phyloP scores from a whole-genome alignment of 2,329 filamentous ascomycete species.

The Alternaria brassicae region DNA sequence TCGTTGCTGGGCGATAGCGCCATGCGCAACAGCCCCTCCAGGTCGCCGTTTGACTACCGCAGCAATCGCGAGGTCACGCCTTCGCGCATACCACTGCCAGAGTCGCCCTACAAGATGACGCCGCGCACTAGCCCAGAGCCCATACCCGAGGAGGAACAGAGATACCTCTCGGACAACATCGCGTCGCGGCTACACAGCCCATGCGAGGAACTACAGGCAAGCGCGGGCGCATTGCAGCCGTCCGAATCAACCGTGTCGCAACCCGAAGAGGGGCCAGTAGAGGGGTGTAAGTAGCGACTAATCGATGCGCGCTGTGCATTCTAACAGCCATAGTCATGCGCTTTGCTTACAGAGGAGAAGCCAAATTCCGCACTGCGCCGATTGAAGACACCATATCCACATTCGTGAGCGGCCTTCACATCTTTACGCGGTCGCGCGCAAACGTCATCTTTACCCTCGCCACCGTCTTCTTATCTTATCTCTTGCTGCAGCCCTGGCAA shows the following conservation, averaged over 20 bases:
- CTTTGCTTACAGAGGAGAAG: constrained; percentile 85
- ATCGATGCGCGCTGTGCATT: constrained; percentile 14
- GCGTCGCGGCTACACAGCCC: constrained; percentile 47
- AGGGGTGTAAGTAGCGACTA: constrained; percentile 44
- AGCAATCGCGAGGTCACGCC: constrained; percentile 59
- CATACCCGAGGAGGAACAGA: constrained; percentile 43
- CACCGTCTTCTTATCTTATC: constrained; percentile 68
- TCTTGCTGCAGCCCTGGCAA: constrained; percentile 70
- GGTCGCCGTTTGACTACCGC: constrained; percentile 67
- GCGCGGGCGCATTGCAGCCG: constrained; percentile 28
- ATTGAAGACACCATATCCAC: constrained; percentile 76
- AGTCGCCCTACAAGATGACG: constrained; percentile 64
- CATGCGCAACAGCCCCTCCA: constrained; percentile 53
- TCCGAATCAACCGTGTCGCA: constrained; percentile 38
- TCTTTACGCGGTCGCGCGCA: constrained; percentile 72
- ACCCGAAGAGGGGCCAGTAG: constrained; percentile 38
- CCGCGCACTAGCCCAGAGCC: constrained; percentile 61
- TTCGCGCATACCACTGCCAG: constrained; percentile 66
- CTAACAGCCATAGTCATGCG: constrained; percentile 72
- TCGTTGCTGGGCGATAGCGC: constrained; percentile 50
- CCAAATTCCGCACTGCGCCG: constrained; percentile 84
- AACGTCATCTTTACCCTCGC: constrained; percentile 70
- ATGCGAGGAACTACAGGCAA: constrained; percentile 31
- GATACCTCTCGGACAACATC: constrained; percentile 41
- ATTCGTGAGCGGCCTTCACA: constrained; percentile 65